These are phyloP conservation scores for Arthromyces matolae DNA, from an alignment of 768 basidiomycete genomes.

Conservation along the genomic window DNA sequence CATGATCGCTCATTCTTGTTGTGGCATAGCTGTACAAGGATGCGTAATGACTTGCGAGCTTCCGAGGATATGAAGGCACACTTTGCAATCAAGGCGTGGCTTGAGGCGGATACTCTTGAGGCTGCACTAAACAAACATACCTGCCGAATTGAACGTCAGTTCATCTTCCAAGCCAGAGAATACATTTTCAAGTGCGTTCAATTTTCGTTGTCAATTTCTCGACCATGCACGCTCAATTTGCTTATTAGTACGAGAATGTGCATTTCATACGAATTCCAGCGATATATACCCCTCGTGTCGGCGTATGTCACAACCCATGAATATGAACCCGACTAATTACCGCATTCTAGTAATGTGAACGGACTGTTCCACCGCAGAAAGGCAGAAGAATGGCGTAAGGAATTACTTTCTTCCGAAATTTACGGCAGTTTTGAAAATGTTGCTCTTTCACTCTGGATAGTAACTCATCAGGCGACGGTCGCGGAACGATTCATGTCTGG, in stretches of 20 bases:
- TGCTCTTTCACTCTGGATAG: constrained; percentile 28
- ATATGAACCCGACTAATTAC: not conserved
- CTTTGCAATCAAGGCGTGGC: constrained; percentile 67
- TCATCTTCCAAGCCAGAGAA: constrained; percentile 67
- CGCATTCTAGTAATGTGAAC: constrained; percentile 35
- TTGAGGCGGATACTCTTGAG: constrained; percentile 67
- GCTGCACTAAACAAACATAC: constrained; percentile 57
- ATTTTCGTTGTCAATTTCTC: not conserved
- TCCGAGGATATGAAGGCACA: constrained; percentile 51
- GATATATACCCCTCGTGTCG: constrained; percentile 56
- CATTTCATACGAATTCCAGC: constrained; percentile 66
- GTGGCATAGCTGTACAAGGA: constrained; percentile 70
- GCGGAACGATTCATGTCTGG: constrained; percentile 58
- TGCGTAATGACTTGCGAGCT: constrained; percentile 41
- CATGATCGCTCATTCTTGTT: constrained; percentile 65
- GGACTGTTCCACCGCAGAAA: constrained; percentile 50
- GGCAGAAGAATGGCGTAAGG: constrained; percentile 66
- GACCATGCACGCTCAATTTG: constrained; percentile 4
- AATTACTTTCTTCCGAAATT: not conserved
- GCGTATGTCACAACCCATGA: constrained; percentile 35
- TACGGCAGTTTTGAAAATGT: not conserved
- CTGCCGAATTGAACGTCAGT: constrained; percentile 64
- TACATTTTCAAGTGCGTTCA: constrained; percentile 69
- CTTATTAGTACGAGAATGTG: constrained; percentile 60
- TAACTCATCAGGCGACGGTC: constrained; percentile 57